Evolutionary conservation across 108 stramenopile genomes (phyloP).

Genomic region (Mayamaea pseudoterrestris): DNA sequence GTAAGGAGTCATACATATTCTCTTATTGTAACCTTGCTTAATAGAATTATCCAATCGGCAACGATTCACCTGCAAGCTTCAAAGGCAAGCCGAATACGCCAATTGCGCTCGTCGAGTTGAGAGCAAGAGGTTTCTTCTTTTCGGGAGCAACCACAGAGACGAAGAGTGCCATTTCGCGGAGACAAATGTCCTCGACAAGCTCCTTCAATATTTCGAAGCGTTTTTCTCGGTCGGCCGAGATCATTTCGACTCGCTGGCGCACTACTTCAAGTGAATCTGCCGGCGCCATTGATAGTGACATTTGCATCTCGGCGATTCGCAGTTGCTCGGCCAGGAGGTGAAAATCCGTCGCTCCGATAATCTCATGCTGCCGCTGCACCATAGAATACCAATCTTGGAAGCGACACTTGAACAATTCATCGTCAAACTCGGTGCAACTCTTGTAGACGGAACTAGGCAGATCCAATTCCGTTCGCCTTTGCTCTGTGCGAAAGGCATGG

Average conservation of each 20-base stretch:
- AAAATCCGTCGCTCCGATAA: constrained; percentile 17
- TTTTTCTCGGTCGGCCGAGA: constrained; percentile 36
- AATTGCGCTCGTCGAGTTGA: constrained; percentile 4
- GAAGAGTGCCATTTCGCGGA: constrained; percentile 58
- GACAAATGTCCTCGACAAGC: constrained; percentile 67
- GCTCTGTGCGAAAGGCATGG: constrained; percentile 1
- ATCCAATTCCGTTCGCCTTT: constrained; percentile 8
- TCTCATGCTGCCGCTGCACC: constrained; percentile 55
- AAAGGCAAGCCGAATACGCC: constrained; percentile 8
- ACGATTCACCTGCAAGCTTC: constrained; percentile 7
- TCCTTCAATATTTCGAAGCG: constrained; percentile 59
- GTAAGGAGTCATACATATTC: background rate
- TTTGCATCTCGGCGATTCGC: constrained; percentile 66
- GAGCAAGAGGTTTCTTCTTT: background rate
- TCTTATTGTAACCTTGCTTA: constrained; percentile 1
- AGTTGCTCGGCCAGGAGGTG: constrained; percentile 43
- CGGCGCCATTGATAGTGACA: constrained; percentile 53
- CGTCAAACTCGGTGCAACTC: constrained; percentile 44
- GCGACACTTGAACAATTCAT: constrained; percentile 48
- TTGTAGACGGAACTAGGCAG: constrained; percentile 14
- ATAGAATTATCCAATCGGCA: constrained; percentile 7
- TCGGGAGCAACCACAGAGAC: constrained; percentile 7
- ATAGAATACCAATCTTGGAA: constrained; percentile 65
- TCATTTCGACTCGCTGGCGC: constrained; percentile 36
- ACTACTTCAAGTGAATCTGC: constrained; percentile 38